Evolutionary conservation across 1,284 basidiomycete species (phyloP).

Genomic region (Earliella scabrosa): DNA sequence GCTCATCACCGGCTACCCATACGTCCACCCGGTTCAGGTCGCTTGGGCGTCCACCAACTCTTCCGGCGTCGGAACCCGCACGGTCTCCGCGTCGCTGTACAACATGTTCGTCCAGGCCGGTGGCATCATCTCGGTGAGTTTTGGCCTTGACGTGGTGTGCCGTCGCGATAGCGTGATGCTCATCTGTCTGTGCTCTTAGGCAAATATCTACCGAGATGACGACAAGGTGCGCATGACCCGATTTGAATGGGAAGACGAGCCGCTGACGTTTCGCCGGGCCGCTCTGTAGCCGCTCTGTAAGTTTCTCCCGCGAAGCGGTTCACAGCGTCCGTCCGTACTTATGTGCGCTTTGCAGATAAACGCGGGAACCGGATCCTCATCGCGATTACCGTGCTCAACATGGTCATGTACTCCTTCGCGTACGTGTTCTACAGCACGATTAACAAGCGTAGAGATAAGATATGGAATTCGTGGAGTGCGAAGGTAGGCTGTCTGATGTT

Average conservation of each 20-base stretch:
- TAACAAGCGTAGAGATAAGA: slow-evolving; percentile 53
- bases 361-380: slow-evolving; percentile 43
- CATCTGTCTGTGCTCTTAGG: slow-evolving; percentile 21
- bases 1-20: slow-evolving; percentile 56
- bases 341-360: slow-evolving; percentile 37
- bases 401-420: slow-evolving; percentile 53
- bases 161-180: not conserved
- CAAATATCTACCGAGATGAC: slow-evolving; percentile 39
- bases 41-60: slow-evolving; percentile 69
- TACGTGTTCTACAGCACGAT: slow-evolving; percentile 59
- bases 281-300: slow-evolving; percentile 49
- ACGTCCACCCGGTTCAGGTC: slow-evolving; percentile 52
- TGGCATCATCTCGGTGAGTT: slow-evolving; percentile 50
- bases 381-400: slow-evolving; percentile 39
- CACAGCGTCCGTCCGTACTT: too few relatives aligned
- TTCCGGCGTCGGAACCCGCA: slow-evolving; percentile 58
- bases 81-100: slow-evolving; percentile 60
- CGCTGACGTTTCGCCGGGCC: not conserved
- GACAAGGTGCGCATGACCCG: slow-evolving; percentile 29
- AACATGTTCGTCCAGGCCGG: slow-evolving; percentile 69
- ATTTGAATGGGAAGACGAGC: not conserved
- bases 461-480: slow-evolving; percentile 55
- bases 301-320: slow-evolving; percentile 16
- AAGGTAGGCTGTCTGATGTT: slow-evolving; percentile 41
- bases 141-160: too few relatives aligned